Percentiles rank a stretch among this genome's conserved stretches.
These are phyloP conservation scores for Rhinocladiella similis DNA, from an alignment of 2,329 filamentous ascomycete species.

Conservation along the genomic window DNA sequence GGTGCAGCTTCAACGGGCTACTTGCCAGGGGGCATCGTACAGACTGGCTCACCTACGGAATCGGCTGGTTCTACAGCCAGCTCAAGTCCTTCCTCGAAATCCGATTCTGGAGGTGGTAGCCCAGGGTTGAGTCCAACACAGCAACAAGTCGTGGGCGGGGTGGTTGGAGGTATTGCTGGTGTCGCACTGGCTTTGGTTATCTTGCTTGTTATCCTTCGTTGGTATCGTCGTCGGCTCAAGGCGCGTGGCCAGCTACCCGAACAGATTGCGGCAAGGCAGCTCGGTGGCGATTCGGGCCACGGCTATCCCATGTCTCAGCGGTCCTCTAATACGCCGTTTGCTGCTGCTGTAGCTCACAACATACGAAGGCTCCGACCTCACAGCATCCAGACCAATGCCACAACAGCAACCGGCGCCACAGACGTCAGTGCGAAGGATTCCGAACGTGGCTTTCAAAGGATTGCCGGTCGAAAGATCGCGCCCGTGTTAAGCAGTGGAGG, in stretches of 20 bases:
- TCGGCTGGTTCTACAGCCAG: conserved; percentile 19
- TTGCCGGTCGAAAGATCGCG: conserved; percentile 49
- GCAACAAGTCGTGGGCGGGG: conserved; percentile 60
- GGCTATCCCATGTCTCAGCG: conserved; percentile 35
- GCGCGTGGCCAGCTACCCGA: conserved; percentile 30
- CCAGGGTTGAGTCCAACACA: conserved; percentile 35
- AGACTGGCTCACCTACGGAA: conserved; percentile 10
- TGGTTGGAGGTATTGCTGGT: conserved; percentile 63
- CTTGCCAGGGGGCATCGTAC: conserved; percentile 1
- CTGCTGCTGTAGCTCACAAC: conserved; percentile 39
- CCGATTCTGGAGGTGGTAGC: conserved; percentile 26
- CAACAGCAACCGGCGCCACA: conserved; percentile 34
- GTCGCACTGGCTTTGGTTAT: conserved; percentile 52
- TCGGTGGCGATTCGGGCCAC: conserved; percentile 16
- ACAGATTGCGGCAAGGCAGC: conserved; percentile 27
- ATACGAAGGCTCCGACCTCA: conserved; percentile 39
- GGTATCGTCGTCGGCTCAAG: conserved; percentile 45
- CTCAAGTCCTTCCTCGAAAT: conserved; percentile 20
- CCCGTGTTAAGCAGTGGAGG: conserved; percentile 48
- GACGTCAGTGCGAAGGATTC: conserved; percentile 29
- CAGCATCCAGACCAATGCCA: conserved; percentile 37
- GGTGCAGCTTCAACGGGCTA: conserved; percentile 1
- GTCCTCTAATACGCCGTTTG: conserved; percentile 41
- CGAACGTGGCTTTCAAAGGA: conserved; percentile 51
- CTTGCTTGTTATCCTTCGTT: conserved; percentile 54